Evolutionary conservation across 1,284 basidiomycete genomes (phyloP).

Genomic region (Ceratobasidium sp.): DNA sequence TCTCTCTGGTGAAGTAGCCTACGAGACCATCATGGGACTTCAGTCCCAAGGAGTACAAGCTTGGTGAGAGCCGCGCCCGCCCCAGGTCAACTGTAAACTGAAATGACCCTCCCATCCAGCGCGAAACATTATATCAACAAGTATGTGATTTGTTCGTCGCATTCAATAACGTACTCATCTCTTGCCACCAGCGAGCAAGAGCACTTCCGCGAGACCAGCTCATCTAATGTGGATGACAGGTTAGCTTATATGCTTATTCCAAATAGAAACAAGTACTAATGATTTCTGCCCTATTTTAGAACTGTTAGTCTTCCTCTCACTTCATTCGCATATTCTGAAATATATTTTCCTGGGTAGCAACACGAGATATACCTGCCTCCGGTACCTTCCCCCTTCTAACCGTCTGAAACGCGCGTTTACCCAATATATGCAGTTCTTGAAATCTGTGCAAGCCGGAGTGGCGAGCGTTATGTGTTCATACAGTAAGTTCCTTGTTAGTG

Average conservation of each 20-base stretch:
- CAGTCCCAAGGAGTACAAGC: conserved; percentile 71
- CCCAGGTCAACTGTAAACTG: background rate
- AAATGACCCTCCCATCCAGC: conserved; percentile 47
- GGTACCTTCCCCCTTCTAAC: conserved; percentile 53
- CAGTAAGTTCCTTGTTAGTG: conserved; percentile 57
- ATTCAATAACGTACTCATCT: conserved; percentile 7
- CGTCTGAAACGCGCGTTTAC: background rate
- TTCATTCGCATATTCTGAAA: background rate
- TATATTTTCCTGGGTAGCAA: conserved; percentile 57
- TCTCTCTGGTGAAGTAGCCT: conserved; percentile 71
- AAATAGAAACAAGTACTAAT: background rate
- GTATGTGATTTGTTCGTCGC: conserved; percentile 54
- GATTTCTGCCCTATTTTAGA: background rate
- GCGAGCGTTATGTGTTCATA: conserved; percentile 80
- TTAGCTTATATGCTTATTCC: conserved; percentile 51
- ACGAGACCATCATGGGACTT: conserved; percentile 65
- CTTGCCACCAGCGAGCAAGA: conserved; percentile 64
- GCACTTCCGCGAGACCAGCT: conserved; percentile 65
- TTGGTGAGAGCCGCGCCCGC: conserved; percentile 52
- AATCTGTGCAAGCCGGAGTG: conserved; percentile 73
- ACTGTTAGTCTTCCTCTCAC: conserved; percentile 21
- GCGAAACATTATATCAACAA: conserved; percentile 78
- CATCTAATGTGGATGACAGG: conserved; percentile 76
- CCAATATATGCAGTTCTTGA: conserved; percentile 62
- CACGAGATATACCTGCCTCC: conserved; percentile 69